Conservation (phyloP, 495 filamentous ascomycete species). For the Xanthoparmelia taractica region DNA sequence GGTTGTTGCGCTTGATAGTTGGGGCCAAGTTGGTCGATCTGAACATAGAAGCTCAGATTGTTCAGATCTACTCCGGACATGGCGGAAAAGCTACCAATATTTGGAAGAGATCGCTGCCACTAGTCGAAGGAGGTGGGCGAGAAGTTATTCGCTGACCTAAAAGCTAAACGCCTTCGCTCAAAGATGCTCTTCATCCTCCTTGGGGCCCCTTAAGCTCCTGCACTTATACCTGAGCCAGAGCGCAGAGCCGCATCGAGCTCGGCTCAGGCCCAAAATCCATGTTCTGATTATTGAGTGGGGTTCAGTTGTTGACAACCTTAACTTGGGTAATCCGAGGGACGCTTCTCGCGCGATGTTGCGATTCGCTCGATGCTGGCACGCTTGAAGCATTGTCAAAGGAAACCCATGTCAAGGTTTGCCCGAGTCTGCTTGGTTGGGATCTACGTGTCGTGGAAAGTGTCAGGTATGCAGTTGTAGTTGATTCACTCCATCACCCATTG, state of each 20-base stretch:
- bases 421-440: not conserved
- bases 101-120: not conserved
- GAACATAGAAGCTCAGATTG: constrained; percentile 6
- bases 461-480: not conserved
- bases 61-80: not conserved
- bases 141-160: not conserved
- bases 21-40: constrained; percentile 11
- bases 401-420: not conserved
- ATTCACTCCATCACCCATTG: not conserved
- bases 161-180: not conserved
- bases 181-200: not conserved
- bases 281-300: not conserved
- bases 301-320: not conserved
- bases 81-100: not conserved
- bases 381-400: not conserved
- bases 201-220: not conserved
- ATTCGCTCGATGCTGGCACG: not conserved
- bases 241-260: constrained; percentile 2
- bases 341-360: not conserved
- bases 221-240: not conserved
- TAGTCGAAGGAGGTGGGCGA: not conserved
- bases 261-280: not conserved
- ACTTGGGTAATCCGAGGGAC: not conserved
- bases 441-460: not conserved
- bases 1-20: constrained; percentile 6